Base-by-base conservation (phyloP, 2,329 filamentous ascomycete genomes). In the Calycina marina region DNA sequence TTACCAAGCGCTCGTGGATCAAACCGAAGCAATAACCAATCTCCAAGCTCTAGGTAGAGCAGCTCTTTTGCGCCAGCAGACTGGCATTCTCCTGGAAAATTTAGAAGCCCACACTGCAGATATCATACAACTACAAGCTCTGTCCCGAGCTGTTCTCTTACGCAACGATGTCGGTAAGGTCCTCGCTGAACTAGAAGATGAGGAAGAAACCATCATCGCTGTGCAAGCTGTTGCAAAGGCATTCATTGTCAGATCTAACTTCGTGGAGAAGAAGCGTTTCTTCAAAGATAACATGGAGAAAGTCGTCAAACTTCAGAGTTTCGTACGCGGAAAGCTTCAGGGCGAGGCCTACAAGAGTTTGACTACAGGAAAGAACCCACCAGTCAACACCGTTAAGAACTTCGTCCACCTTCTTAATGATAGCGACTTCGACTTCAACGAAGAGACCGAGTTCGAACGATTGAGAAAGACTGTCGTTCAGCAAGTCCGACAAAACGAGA, bases 271-370 rank as follows among this genome's bases (percentile, higher is more conserved):
- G 65, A 75, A 79, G 51, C 75, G 74, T 14, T 88, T 80, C 59
- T 98, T 86, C 63, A 77, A 80, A 45, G 78, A 93, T 57, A 98
- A 98, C 51, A 98, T 98, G 90, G 76, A 93, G 49, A 96, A 92
- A 57, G 90, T 98, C 15, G 77, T 98, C 64, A 98, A 98, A 58
- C 85, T 96, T 36, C 92, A 98, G 54, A 98, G 90, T 53, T 93
- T 96, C 44, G 77, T 96, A 32, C 76, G 90, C 40, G 90, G 78
- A 43, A 90, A 92, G 52, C 82, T 96, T 30, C 90, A 98, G 56
- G 90, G 90, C 31, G 84, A 98, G 57, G 90, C 90, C 2, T 98
- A 98, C 65, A 94, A 93, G 68, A 93, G 83, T 53, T 66, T 98
- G 42, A 96, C 86, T 2, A 86, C 76, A 18, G 92, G 90, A 39